These are phyloP conservation scores for Penicillium hordei DNA, from an alignment of 2,329 filamentous ascomycete species.

Conservation along the genomic window DNA sequence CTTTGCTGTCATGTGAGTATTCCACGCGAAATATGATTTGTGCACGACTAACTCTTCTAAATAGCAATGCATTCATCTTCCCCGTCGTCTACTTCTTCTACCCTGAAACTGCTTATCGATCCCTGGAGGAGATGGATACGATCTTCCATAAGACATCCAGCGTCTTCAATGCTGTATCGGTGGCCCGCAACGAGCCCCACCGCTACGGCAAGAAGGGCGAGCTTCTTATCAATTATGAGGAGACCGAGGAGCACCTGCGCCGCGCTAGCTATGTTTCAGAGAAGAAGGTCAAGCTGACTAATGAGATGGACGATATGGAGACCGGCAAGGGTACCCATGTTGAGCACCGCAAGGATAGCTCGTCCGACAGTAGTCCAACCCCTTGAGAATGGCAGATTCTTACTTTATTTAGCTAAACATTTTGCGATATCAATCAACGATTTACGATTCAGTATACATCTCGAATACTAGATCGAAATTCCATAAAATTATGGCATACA, in stretches of 20 bases:
- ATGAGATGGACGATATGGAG: constrained; percentile 16
- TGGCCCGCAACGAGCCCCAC: constrained; percentile 52
- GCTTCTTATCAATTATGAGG: constrained; percentile 53
- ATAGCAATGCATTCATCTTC: constrained; percentile 52
- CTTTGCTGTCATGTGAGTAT: constrained; percentile 50
- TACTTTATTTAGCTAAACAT: background rate
- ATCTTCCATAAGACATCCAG: constrained; percentile 58
- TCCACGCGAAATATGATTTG: background rate
- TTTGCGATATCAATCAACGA: background rate
- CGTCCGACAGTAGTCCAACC: constrained; percentile 31
- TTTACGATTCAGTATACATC: background rate
- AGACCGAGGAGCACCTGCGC: constrained; percentile 39
- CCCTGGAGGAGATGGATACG: constrained; percentile 66
- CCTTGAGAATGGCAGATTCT: background rate
- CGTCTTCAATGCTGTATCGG: constrained; percentile 50
- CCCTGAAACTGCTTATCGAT: constrained; percentile 58
- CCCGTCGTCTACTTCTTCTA: constrained; percentile 60
- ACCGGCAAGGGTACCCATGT: constrained; percentile 22
- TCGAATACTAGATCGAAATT: background rate
- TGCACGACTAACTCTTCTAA: constrained; percentile 1
- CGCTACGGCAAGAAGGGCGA: constrained; percentile 59
- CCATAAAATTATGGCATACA: background rate
- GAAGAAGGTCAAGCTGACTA: constrained; percentile 13
- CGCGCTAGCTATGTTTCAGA: constrained; percentile 27
- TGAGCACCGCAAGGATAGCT: constrained; percentile 18